Conservation (phyloP, 345 rosid species). For the Murraya koenigii region DNA sequence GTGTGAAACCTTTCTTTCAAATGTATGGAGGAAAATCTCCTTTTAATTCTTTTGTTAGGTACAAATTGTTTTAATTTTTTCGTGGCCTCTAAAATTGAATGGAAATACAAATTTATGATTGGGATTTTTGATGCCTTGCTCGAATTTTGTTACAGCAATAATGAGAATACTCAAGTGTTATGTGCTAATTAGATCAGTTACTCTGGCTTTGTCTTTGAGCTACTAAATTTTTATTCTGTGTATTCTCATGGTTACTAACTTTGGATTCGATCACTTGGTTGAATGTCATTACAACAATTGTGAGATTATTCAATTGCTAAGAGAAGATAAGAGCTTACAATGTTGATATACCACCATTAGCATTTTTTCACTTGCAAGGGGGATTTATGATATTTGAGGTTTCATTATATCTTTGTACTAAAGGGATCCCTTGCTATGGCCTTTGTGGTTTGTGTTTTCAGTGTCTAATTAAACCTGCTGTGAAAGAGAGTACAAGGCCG, state of each 20-base stretch:
- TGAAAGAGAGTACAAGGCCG: conserved; percentile 73
- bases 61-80: background rate
- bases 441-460: conserved; percentile 29
- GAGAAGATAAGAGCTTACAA: background rate
- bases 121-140: background rate
- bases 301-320: background rate
- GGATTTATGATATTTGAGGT: background rate
- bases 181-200: background rate
- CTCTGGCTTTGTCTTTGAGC: background rate
- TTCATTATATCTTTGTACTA: background rate
- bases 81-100: background rate
- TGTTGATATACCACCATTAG: too few relatives aligned
- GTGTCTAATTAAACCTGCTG: conserved; percentile 64
- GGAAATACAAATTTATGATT: background rate
- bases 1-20: conserved; percentile 44
- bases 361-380: background rate
- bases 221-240: background rate
- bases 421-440: background rate
- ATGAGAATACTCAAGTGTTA: background rate
- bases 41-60: background rate
- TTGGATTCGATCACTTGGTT: background rate
- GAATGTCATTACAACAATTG: background rate
- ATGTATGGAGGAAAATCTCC: background rate
- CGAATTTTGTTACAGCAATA: background rate
- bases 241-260: background rate